Conservation (phyloP, 2,329 filamentous ascomycete species). For the Thelonectria discophora region DNA sequence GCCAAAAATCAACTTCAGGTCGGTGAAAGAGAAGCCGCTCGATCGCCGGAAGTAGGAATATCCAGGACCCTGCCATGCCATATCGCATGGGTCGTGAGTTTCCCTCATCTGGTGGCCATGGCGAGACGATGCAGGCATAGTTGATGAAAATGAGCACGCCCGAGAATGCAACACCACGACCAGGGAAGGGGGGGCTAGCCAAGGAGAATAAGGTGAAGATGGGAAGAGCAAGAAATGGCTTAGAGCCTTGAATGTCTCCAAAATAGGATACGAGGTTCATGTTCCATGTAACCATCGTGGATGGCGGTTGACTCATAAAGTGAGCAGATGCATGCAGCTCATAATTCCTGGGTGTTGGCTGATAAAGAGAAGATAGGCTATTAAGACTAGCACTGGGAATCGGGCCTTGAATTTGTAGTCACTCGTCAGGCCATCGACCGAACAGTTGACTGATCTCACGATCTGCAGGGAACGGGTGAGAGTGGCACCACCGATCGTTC, state of each 20-base stretch:
- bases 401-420: neutral
- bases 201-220: conserved; percentile 9
- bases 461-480: neutral
- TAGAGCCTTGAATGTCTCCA: neutral
- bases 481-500: neutral
- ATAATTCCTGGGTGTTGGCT: too few species aligned
- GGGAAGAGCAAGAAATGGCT: conserved; percentile 19
- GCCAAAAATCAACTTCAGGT: conserved; percentile 25
- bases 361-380: too few species aligned
- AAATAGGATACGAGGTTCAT: neutral
- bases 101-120: conserved; percentile 25
- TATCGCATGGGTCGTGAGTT: conserved; percentile 25
- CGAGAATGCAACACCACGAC: conserved; percentile 16
- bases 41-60: conserved; percentile 24
- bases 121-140: conserved; percentile 17
- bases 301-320: too few species aligned
- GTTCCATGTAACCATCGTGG: neutral
- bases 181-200: conserved; percentile 14
- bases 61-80: conserved; percentile 26
- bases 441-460: neutral
- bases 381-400: neutral
- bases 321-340: too few species aligned
- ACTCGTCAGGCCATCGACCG: neutral
- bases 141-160: conserved; percentile 15
- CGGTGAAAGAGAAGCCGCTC: conserved; percentile 24